Evolutionary conservation across 257 asterid genomes (phyloP), one percentile per base, ranked within the genome.

Genomic region (Echium plantagineum): DNA sequence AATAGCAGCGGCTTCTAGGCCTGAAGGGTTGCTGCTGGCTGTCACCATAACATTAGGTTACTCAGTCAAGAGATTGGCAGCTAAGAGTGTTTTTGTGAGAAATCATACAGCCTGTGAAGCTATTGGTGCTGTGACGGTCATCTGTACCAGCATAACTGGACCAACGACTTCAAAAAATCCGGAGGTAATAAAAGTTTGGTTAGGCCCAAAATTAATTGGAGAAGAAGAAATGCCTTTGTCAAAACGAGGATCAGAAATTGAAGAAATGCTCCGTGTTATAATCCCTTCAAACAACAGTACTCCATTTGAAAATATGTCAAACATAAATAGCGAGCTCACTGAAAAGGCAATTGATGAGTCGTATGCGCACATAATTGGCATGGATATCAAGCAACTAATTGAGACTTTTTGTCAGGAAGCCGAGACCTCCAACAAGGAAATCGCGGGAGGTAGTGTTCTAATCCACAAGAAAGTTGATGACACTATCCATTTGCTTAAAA

Each of bases 371-470:
- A 52, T 63, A 5, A 46, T 51, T 60, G 35, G 59, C 15, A 17
- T 69, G 57, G 42, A 63, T 18, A 22, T 28, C 15, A 42, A 58
- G 6, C 63, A 57, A 32, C 28, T 57, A 38, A 58, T 35, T 42
- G 49, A 63, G 9, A 59, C 30, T 16, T 15, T 24, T 16, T 24
- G 63, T 51, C 74, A 63, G 8, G 24, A 51, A 2, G 74, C 52
- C 4, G 74, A 69, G 22, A 52, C 61, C 55, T 63, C 65, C 55
- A 49, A 57, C 19, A 38, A 55, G 9, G n/a, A 57, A 54, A 69
- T 53, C 18, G 58, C 58, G 38, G 59, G 59, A 54, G 63, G 67
- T 9, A 48, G 63, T 1, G 21, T 61, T 17, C 22, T 68, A 63
- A 42, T 58, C 15, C 21, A 51, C 48, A 68, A 42, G 26, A 62